phyloP scores from a whole-genome alignment of 768 basidiomycete species.

The Rossbeevera mucosa region DNA sequence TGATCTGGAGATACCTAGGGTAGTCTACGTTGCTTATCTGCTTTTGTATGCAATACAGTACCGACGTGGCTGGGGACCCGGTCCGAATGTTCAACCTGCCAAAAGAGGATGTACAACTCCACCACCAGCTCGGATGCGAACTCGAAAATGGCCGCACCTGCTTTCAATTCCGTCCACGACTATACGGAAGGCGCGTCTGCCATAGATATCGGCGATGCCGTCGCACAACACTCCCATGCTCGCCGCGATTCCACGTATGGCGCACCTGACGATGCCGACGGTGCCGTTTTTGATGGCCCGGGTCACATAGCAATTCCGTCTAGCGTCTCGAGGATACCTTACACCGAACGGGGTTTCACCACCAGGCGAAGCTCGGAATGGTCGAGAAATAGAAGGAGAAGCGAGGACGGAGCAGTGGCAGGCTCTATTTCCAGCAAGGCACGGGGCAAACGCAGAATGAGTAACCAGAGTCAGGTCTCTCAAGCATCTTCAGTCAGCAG shows the following conservation, averaged over 20 bases:
- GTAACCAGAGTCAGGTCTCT: conserved; percentile 36
- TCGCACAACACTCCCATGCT: conserved; percentile 47
- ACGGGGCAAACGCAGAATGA: conserved; percentile 39
- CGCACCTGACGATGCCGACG: conserved; percentile 46
- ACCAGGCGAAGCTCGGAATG: conserved; percentile 53
- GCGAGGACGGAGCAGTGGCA: conserved; percentile 36
- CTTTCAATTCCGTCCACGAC: conserved; percentile 39
- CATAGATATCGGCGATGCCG: conserved; percentile 62
- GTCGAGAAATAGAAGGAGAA: conserved; percentile 47
- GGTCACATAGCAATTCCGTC: conserved; percentile 62
- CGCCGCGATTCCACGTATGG: conserved; percentile 67
- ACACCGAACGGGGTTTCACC: conserved; percentile 39
- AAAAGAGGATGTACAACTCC: conserved; percentile 9
- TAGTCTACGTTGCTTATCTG: conserved; percentile 20
- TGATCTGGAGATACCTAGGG: conserved; percentile 90
- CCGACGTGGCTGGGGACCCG: background rate
- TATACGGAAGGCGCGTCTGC: conserved; percentile 86
- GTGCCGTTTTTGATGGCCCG: conserved; percentile 75
- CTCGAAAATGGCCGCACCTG: conserved; percentile 15
- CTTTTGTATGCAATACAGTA: background rate
- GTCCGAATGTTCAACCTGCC: conserved; percentile 1
- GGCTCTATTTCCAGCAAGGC: conserved; percentile 29
- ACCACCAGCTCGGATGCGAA: background rate
- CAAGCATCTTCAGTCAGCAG: conserved; percentile 39
- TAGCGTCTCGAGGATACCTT: conserved; percentile 76